Conservation (phyloP, 257 asterid genomes). For the Thymus quinquecostatus region DNA sequence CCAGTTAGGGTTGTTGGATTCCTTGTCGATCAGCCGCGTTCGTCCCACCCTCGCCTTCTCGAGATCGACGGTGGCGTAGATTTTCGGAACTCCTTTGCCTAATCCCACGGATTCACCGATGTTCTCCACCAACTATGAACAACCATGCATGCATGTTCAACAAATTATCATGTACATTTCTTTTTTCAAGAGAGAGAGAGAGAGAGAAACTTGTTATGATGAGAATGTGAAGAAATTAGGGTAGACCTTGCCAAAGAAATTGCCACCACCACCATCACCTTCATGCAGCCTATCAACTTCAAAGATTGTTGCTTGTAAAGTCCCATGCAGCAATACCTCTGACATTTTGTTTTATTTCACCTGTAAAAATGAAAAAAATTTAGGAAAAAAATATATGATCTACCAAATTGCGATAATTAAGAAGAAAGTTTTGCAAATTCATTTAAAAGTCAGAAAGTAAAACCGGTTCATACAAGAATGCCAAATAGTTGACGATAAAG, state of each 20-base stretch:
- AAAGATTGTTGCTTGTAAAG: slow-evolving; percentile 44
- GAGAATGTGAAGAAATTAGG: too few relatives aligned
- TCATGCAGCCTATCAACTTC: slow-evolving; percentile 45
- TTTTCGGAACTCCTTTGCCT: slow-evolving; percentile 60
- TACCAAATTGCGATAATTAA: background rate
- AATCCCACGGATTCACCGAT: slow-evolving; percentile 68
- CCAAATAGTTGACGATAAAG: background rate
- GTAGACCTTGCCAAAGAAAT: slow-evolving; percentile 46
- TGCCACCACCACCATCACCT: slow-evolving; percentile 37
- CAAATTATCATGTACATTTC: background rate
- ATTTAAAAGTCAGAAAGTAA: background rate
- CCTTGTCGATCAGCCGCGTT: slow-evolving; percentile 63
- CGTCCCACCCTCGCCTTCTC: slow-evolving; percentile 81
- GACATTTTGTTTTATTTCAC: slow-evolving; percentile 37
- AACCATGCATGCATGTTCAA: background rate
- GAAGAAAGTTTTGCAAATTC: too few relatives aligned
- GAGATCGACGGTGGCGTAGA: slow-evolving; percentile 76
- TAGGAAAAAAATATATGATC: too few relatives aligned
- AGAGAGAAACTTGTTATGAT: too few relatives aligned
- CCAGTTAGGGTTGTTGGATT: slow-evolving; percentile 67
- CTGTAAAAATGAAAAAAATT: slow-evolving; percentile 22
- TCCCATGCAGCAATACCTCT: slow-evolving; percentile 49
- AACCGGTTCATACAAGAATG: slow-evolving; percentile 12
- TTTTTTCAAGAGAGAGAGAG: background rate
- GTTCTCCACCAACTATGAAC: slow-evolving; percentile 55